These are phyloP conservation scores for Chytriomyces sp. DNA, from an alignment of 192 early-diverging fungal genomes.

Conservation along the genomic window DNA sequence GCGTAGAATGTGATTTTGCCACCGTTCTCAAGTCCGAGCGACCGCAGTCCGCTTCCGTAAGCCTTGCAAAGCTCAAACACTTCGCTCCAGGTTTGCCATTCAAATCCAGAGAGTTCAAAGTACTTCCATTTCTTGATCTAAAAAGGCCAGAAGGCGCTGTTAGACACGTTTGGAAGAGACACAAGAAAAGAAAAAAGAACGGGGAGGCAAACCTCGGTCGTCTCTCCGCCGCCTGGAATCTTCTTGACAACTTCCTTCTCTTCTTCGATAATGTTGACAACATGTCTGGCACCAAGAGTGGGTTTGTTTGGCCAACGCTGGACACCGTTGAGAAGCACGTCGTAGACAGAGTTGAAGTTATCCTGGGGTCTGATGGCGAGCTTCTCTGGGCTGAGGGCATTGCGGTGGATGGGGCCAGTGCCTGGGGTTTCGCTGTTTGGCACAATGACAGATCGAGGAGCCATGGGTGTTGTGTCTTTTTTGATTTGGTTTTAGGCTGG, in stretches of 20 bases:
- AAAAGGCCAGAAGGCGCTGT: not conserved
- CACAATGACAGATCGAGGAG: not conserved
- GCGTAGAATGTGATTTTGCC: conserved; percentile 58
- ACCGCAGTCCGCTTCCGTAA: conserved; percentile 75
- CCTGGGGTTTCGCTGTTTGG: not conserved
- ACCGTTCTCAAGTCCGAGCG: conserved; percentile 61
- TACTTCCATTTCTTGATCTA: conserved; percentile 82
- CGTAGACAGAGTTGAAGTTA: not conserved
- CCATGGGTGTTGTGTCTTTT: not conserved
- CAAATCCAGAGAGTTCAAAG: conserved; percentile 75
- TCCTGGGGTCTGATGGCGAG: conserved; percentile 2
- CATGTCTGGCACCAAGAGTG: conserved; percentile 65
- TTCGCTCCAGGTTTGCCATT: conserved; percentile 82
- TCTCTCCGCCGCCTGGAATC: conserved; percentile 54
- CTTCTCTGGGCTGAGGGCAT: not conserved
- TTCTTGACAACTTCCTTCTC: conserved; percentile 71
- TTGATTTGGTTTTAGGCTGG: no score
- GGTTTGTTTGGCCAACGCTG: not conserved
- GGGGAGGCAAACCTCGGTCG: conserved; percentile 11
- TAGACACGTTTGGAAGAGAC: not conserved
- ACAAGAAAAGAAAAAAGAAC: not conserved
- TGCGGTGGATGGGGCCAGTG: conserved; percentile 9
- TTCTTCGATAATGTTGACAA: conserved; percentile 70
- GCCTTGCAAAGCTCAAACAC: conserved; percentile 53
- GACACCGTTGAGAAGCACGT: not conserved